Base-by-base conservation (phyloP, 2,329 filamentous ascomycete genomes). In the Nigrograna mackinnonii region DNA sequence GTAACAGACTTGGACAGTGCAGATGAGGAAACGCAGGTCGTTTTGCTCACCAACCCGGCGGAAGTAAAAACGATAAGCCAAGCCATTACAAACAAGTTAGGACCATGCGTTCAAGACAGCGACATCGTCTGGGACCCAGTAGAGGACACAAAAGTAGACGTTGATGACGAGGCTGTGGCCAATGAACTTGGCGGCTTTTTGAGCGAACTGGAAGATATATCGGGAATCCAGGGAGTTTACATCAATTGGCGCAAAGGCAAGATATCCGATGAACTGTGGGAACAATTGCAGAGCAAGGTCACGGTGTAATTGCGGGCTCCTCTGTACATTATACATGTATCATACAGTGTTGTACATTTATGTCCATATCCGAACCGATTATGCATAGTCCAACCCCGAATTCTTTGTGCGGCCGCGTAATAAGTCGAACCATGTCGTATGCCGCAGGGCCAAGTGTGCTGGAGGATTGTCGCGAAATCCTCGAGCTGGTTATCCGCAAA, bases 71-170 rank as follows among this genome's bases (percentile, higher is more conserved):
- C 79, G 14, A 82, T 86, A 2, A 83, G 83, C 2, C 77, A 87
- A 47, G 74, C 76, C 11, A 63, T 96, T n/a, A 76, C 80, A 4
- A 76, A 80, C 50, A 74, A 78, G 26, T 77, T 88, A 16, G 80
- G 77, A 1, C 69, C 95, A 47, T 80, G 86, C 44, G 80, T 95
- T 34, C 73, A 86, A 41, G 85, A 83, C 53, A 83, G 84, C 14
- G 89, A 95, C 42, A 92, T 96, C 39, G 79, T 96, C 32, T 96
- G 89, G 85, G 82, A 86, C 45, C 81, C 90, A 0, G 94, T 92
- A 46, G 82, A 86, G 57, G 91, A 96, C 48, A 91, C 87, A 0
- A 82, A 81, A 63, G 81, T 88, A 14, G 73, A 75, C 6, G 57
- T 91, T 28, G 79, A 85, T 44, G 77, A 79, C 13, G 71, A 78